phyloP scores from a whole-genome alignment of 2,329 filamentous ascomycete species.

The Pseudohalonectria lignicola region DNA sequence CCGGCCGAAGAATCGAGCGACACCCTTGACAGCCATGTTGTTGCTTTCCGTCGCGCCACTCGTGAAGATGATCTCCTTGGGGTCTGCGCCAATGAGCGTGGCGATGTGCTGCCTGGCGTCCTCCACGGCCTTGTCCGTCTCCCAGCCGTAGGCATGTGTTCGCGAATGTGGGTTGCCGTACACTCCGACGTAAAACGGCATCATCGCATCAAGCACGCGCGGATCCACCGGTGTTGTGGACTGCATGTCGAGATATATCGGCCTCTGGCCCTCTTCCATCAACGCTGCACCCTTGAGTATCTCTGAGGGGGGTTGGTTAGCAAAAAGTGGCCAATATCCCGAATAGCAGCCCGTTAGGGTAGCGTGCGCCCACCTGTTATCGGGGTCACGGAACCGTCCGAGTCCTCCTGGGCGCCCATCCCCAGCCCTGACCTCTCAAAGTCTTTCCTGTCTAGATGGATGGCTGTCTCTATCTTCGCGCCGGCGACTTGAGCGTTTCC shows the following conservation, averaged over 20 bases:
- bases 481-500: slow-evolving; percentile 75
- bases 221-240: slow-evolving; percentile 93
- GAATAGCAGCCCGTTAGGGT: background rate
- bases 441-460: slow-evolving; percentile 76
- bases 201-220: slow-evolving; percentile 90
- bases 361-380: slow-evolving; percentile 42
- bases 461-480: slow-evolving; percentile 70
- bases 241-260: slow-evolving; percentile 98
- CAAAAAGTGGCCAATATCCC: background rate
- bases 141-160: slow-evolving; percentile 97
- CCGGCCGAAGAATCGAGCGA: slow-evolving; percentile 87
- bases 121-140: slow-evolving; percentile 90
- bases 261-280: slow-evolving; percentile 84
- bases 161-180: slow-evolving; percentile 97
- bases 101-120: slow-evolving; percentile 77
- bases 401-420: slow-evolving; percentile 35
- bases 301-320: slow-evolving; percentile 28
- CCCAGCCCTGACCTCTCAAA: slow-evolving; percentile 52
- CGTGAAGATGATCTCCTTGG: slow-evolving; percentile 98
- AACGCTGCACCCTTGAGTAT: slow-evolving; percentile 85
- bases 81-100: slow-evolving; percentile 78
- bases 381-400: slow-evolving; percentile 67
- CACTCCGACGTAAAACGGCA: slow-evolving; percentile 84
- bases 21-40: slow-evolving; percentile 99
- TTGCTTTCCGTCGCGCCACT: slow-evolving; percentile 97